Conservation (phyloP, 139 green algal species). For the Monoraphidium neglectum region DNA sequence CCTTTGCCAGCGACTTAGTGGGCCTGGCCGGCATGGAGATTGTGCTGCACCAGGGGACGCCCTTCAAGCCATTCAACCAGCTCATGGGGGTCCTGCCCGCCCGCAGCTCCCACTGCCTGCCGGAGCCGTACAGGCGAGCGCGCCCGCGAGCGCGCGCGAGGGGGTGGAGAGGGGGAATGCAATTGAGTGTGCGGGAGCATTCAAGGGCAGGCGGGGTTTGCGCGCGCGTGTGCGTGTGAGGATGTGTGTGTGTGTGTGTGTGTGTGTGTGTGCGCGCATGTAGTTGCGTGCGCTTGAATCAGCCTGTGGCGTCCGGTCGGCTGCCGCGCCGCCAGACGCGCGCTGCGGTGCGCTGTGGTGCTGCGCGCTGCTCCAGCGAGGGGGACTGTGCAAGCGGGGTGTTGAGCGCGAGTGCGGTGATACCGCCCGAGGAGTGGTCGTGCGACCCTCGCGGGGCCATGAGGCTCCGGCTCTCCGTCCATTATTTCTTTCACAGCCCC, state of each 20-base stretch:
- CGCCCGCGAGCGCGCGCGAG: background rate
- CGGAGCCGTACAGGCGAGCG: conserved; percentile 47
- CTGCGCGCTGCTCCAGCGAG: no score
- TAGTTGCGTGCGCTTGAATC: no score
- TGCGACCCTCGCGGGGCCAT: no score
- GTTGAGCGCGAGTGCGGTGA: no score
- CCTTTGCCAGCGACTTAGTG: conserved; percentile 96
- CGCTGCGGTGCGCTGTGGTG: no score
- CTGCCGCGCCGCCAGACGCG: no score
- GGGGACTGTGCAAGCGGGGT: no score
- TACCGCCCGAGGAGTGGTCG: no score
- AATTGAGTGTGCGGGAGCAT: background rate
- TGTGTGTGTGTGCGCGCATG: no score
- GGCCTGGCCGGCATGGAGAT: conserved; percentile 62
- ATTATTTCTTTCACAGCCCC: no score
- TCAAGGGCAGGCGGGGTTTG: background rate
- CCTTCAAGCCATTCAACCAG: conserved; percentile 98
- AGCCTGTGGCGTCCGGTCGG: no score
- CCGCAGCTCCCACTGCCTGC: conserved; percentile 84
- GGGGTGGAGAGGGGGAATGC: background rate
- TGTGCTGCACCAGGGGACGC: conserved; percentile 77
- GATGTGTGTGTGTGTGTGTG: background rate
- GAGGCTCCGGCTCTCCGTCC: no score
- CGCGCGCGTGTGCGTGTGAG: background rate
- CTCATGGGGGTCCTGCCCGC: conserved; percentile 98